phyloP scores from a whole-genome alignment of 169 alveolate genomes.

The Cryptosporidium muris region DNA sequence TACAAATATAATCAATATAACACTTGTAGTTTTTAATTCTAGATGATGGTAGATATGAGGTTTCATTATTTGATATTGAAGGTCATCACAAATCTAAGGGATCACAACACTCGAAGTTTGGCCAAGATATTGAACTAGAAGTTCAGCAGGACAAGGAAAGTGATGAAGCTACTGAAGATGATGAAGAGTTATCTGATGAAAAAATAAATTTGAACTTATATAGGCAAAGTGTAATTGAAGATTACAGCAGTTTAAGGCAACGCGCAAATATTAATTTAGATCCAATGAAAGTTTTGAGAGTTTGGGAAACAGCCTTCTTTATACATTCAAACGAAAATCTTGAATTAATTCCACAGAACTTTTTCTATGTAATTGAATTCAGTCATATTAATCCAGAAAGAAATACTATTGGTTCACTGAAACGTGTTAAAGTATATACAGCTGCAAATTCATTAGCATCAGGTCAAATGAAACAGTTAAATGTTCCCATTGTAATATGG shows the following conservation, averaged over 20 bases:
- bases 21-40: neutral
- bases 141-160: constrained; percentile 27
- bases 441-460: constrained; percentile 45
- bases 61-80: constrained; percentile 46
- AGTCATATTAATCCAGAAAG: constrained; percentile 70
- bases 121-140: constrained; percentile 54
- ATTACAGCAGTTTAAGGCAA: constrained; percentile 1
- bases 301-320: constrained; percentile 65
- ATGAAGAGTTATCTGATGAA: constrained; percentile 14
- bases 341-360: constrained; percentile 46
- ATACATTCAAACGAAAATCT: constrained; percentile 59
- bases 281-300: constrained; percentile 46
- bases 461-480: constrained; percentile 36
- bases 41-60: constrained; percentile 61
- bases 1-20: neutral
- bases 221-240: constrained; percentile 15
- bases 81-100: constrained; percentile 44
- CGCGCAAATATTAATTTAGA: constrained; percentile 17
- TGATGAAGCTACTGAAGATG: constrained; percentile 14
- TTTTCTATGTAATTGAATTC: constrained; percentile 64
- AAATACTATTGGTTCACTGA: constrained; percentile 35
- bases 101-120: constrained; percentile 12
- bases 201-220: neutral
- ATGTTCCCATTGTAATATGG: constrained; percentile 76
- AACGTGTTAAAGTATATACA: constrained; percentile 59